Base-by-base conservation (phyloP, 106 monocot genomes). In the Cymbidium sinense region DNA sequence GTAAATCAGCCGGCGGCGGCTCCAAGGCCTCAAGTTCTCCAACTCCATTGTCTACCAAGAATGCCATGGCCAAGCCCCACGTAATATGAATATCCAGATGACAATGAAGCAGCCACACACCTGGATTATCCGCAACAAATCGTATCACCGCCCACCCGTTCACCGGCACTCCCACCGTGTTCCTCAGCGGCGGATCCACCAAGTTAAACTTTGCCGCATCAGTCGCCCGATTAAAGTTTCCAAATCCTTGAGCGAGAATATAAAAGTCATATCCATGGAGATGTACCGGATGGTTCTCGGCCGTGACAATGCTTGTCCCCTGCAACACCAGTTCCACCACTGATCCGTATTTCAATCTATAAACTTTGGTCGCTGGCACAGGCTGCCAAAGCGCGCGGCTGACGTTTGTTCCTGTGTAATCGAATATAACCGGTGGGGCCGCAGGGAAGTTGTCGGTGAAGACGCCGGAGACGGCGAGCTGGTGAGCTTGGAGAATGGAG, bases 241-340 rank as follows among this genome's bases (percentile, higher is more conserved):
- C 91, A 25, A 88, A 86, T 27, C 91, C 91, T 52, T 80, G 58
- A 1, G 82, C 91, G 0, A 91, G 81, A 25, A 91, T 81, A 76
- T 83, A 88, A 76, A 91, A 91, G 69, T 91, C 84, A 67, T 91
- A 86, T 7, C 91, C 91, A 36, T 91, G 91, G 70, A 91, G 61
- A 47, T 91, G 91, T 36, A 91, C 83, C 23, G 91, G 91, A 30
- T 91, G 91, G 73, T 86, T 84, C 75, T 91, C 91, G 6, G 44
- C 88, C 6, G 84, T 25, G 29, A 91, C 70, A 27, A 88, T 84
- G 82, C 76, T 88, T 11, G 91, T 91, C 23, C 84, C 88, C 62
- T 91, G 91, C 50, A 91, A 54, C 47, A 91, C 91, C 52, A 91
- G 5, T 37, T 88, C 81, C 15, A 91, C 88, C 0, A 86, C 86